Conservation (phyloP, 768 basidiomycete species). For the Suillus bovinus region DNA sequence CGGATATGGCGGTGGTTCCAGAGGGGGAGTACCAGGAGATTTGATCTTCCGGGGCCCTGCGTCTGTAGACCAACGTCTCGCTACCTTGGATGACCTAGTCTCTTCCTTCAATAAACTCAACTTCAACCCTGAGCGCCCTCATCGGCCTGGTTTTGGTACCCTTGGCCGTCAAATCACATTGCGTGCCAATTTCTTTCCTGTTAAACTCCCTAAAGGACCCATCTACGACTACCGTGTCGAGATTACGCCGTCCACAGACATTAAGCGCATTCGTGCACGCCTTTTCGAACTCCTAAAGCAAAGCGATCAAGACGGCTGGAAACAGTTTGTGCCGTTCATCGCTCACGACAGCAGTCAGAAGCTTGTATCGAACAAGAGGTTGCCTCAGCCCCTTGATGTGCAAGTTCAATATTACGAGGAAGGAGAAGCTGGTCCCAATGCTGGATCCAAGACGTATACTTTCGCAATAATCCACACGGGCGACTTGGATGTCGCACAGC, state of each 20-base stretch:
- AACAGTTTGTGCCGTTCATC: conserved; percentile 29
- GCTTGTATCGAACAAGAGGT: conserved; percentile 39
- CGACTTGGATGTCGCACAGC: conserved; percentile 30
- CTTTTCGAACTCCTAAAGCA: conserved; percentile 46
- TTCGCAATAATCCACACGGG: conserved; percentile 35
- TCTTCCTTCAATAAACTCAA: conserved; percentile 29
- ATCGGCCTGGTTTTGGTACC: conserved; percentile 47
- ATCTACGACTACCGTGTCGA: conserved; percentile 48
- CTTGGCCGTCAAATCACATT: conserved; percentile 40
- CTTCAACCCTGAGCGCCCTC: conserved; percentile 39
- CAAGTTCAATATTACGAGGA: conserved; percentile 40
- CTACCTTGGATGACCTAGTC: conserved; percentile 27
- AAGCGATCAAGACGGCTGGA: conserved; percentile 38
- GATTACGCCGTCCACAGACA: conserved; percentile 34
- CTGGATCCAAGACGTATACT: conserved; percentile 36
- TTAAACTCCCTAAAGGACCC: conserved; percentile 40
- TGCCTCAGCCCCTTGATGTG: conserved; percentile 39
- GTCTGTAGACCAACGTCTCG: conserved; percentile 36
- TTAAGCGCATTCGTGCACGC: conserved; percentile 40
- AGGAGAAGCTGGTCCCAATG: conserved; percentile 34
- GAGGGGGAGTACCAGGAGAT: conserved; percentile 27
- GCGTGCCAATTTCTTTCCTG: conserved; percentile 52
- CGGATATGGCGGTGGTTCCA: conserved; percentile 27
- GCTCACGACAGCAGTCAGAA: conserved; percentile 45
- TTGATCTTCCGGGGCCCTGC: conserved; percentile 31